Base-by-base conservation (phyloP, 805 yeast genomes). In the Saccharomyces eubayanus region DNA sequence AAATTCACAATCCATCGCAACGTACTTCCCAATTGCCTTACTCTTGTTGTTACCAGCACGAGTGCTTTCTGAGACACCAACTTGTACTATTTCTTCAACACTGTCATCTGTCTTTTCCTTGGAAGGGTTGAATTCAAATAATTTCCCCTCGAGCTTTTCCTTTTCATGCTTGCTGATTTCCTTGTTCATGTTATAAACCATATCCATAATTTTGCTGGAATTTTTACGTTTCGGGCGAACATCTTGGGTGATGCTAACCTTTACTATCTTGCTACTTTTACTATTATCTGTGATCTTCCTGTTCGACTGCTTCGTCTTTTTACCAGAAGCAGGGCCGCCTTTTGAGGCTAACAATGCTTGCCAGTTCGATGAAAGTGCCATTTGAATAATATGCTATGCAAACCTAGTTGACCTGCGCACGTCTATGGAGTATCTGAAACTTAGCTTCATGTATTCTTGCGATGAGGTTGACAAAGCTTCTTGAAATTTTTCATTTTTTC, bases 1-100 rank as follows among this genome's bases (percentile, higher is more conserved):
- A 74, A 91, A 90, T 62, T 91, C 98, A 73, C 97, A 90, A 70
- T 91, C 98, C 56, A 91, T 80, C 1, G 96, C 89, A 1, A 90
- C 55, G 60, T 79, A 90, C 62, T 79, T 85, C 1, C 97, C 97
- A 0, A 82, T 73, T 47, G 77, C 76, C 51, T 67, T 71, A 54
- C 77, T 72, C 46, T 63, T 64, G 6, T 52, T 48, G 28, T 50
- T 52, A 28, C 49, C 46, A 11, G 14, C 28, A 6, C 50, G 47
- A 3, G 46, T 36, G 14, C 21, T 48, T 12, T 49, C 36, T 46
- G 3, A 47, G n/a, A 31, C 28, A 40, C 47, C 48, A 20, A 49
- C 49, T 16, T 48, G 30, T 21, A 43, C 31, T 6, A 6, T 28
- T 6, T 50, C 28, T 5, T 51, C 48, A 4, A 27, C 46, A 12